A percentile compares a stretch with the other conserved stretches of the same genome.
Evolutionary conservation across 495 filamentous ascomycete genomes (phyloP).

Genomic region (Neurospora sp.): DNA sequence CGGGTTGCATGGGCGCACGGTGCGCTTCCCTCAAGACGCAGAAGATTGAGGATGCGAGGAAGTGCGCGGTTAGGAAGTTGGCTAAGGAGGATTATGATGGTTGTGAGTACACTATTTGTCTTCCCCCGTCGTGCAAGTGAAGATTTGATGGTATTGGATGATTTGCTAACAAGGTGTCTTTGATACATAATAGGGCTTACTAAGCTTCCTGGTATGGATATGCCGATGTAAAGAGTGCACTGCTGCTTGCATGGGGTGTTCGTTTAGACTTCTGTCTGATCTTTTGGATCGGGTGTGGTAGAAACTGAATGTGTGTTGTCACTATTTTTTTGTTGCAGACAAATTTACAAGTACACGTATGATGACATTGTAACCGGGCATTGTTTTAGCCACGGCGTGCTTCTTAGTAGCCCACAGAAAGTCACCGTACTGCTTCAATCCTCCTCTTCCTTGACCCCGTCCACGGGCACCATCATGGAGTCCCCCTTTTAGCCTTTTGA

Average conservation of each 20-base stretch:
- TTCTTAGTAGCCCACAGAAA: too few relatives aligned
- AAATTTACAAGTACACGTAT: background rate
- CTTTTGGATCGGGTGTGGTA: background rate
- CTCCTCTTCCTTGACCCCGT: too few relatives aligned
- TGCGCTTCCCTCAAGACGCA: conserved; percentile 30
- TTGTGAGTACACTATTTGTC: conserved; percentile 24
- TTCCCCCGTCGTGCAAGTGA: background rate
- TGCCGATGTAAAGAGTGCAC: conserved; percentile 5
- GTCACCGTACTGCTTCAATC: too few relatives aligned
- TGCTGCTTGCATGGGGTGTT: background rate
- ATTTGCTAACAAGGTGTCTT: background rate
- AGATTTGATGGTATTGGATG: background rate
- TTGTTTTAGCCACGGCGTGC: too few relatives aligned
- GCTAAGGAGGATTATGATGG: conserved; percentile 34
- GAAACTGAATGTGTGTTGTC: background rate
- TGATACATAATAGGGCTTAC: conserved; percentile 15
- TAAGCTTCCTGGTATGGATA: conserved; percentile 14
- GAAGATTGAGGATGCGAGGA: conserved; percentile 19
- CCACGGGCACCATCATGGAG: background rate
- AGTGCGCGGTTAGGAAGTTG: conserved; percentile 28
- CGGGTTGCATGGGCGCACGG: conserved; percentile 30
- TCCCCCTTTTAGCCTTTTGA: background rate
- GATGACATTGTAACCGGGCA: background rate
- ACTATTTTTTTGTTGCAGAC: background rate
- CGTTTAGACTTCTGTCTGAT: background rate